A percentile compares a stretch with the other conserved stretches of the same genome.
Evolutionary conservation across 345 rosid species (phyloP).

Genomic region (Mangifera indica): DNA sequence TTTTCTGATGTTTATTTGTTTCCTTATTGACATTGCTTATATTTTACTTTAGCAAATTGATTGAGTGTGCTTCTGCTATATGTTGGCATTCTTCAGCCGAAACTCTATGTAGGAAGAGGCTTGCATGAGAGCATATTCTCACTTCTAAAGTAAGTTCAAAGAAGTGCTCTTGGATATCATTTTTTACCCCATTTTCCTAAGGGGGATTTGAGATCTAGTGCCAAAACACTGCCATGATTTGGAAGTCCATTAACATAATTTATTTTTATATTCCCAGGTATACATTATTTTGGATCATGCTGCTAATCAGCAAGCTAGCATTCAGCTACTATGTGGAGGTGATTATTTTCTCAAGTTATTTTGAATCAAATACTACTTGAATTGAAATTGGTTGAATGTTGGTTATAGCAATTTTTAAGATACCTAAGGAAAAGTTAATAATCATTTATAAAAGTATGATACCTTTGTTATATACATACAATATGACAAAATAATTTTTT

Average conservation of each 20-base stretch:
- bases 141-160: conserved; percentile 74
- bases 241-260: conserved; percentile 8
- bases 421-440: too few species aligned
- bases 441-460: too few species aligned
- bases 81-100: conserved; percentile 57
- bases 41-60: conserved; percentile 9
- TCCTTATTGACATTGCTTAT: not conserved
- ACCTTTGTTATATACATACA: too few species aligned
- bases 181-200: conserved; percentile 4
- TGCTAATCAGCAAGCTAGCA: conserved; percentile 86
- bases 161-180: conserved; percentile 10
- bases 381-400: too few species aligned
- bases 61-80: not conserved
- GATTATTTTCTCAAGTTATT: conserved; percentile 25
- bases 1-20: not conserved
- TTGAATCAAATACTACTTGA: conserved; percentile 3
- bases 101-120: conserved; percentile 92
- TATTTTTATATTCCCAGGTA: conserved; percentile 54
- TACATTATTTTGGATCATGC: conserved; percentile 88
- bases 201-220: not conserved
- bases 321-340: conserved; percentile 99
- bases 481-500: too few species aligned
- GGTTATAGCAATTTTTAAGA: too few species aligned
- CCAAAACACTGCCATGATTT: conserved; percentile 8
- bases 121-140: conserved; percentile 89